Conservation (phyloP, 148 eudicot species). For the Persicaria maculosa region DNA sequence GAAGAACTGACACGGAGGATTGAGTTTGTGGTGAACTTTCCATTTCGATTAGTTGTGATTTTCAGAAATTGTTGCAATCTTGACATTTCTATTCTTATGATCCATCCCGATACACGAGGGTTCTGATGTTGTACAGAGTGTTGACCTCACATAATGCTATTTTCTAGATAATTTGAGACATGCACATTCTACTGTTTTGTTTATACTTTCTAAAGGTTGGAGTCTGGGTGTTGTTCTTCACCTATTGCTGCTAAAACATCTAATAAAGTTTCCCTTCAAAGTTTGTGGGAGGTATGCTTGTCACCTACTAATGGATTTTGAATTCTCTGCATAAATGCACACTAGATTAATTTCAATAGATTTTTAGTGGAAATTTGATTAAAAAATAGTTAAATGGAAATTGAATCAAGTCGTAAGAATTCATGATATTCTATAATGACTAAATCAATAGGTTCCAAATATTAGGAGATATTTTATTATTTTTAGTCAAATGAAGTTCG, state of each 20-base stretch:
- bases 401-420: not conserved
- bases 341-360: not conserved
- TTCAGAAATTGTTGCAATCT: not conserved
- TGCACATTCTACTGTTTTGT: conserved; percentile 23
- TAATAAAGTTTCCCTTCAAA: conserved; percentile 52
- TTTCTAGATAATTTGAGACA: conserved; percentile 23
- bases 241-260: conserved; percentile 34
- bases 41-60: too few species aligned
- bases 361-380: too few species aligned
- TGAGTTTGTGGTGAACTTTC: too few species aligned
- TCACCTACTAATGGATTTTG: not conserved
- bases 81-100: conserved; percentile 9
- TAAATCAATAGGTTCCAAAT: not conserved
- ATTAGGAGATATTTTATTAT: not conserved
- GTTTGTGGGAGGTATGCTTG: conserved; percentile 83
- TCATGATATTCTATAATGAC: not conserved
- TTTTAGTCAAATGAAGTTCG: not conserved
- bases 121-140: conserved; percentile 21
- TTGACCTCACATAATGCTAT: conserved; percentile 33
- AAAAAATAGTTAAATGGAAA: too few species aligned
- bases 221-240: conserved; percentile 42
- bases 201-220: conserved; percentile 36
- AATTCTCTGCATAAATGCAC: not conserved
- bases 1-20: too few species aligned
- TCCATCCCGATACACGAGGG: conserved; percentile 45